Evolutionary conservation across 2,329 filamentous ascomycete species (phyloP).

Genomic region (Zasmidium angulare): DNA sequence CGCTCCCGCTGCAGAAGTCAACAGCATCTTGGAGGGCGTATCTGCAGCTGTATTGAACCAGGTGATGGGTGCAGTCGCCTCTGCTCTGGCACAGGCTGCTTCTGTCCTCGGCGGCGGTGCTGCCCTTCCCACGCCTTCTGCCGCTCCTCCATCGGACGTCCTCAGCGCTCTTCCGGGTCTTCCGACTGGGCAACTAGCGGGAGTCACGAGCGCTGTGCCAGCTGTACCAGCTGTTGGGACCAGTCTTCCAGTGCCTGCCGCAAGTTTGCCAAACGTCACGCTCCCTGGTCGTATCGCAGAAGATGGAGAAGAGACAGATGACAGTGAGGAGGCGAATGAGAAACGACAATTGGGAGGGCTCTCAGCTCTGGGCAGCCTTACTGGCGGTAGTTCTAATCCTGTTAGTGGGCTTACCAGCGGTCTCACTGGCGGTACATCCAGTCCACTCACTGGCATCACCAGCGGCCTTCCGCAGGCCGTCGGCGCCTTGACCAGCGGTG

Average conservation of each 20-base stretch:
- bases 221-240: too few species aligned
- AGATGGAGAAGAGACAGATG: not conserved
- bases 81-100: conserved; percentile 1
- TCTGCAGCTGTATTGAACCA: not conserved
- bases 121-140: not conserved
- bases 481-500: not conserved
- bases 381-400: not conserved
- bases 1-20: conserved; percentile 1
- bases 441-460: too few species aligned
- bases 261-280: not conserved
- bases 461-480: not conserved
- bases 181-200: not conserved
- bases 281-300: not conserved
- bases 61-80: not conserved
- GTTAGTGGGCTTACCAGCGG: not conserved
- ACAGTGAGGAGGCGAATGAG: not conserved
- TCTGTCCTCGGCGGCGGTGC: not conserved
- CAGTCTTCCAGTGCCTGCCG: not conserved
- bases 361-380: not conserved
- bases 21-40: conserved; percentile 3
- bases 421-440: not conserved
- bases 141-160: not conserved
- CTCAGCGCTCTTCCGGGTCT: not conserved
- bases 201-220: too few species aligned
- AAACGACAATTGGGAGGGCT: not conserved